Percentiles rank a stretch among this genome's conserved stretches.
These are phyloP conservation scores for Silene noctiflora DNA, from an alignment of 179 eudicot genomes.

Conservation along the genomic window DNA sequence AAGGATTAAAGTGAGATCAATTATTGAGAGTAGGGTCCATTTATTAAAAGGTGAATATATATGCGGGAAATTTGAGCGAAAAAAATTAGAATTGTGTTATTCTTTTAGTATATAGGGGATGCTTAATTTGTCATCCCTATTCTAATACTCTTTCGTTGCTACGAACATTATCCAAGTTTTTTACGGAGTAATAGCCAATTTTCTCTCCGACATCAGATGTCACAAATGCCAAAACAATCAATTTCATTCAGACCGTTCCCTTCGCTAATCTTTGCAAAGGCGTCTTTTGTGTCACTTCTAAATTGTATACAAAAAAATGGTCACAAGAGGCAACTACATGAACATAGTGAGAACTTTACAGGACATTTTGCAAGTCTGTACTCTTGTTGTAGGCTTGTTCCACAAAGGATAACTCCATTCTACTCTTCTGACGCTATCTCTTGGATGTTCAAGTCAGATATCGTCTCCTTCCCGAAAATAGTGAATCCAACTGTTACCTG, in stretches of 20 bases:
- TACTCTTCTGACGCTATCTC: constrained; percentile 43
- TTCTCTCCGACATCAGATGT: no score
- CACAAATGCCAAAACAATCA: neutral
- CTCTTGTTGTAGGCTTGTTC: neutral
- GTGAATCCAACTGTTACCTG: constrained; percentile 89
- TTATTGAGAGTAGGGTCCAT: no score
- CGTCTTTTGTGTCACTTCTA: neutral
- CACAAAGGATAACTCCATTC: constrained; percentile 12
- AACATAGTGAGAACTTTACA: neutral
- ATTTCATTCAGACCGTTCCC: neutral
- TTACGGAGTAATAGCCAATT: no score
- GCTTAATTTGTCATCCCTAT: no score
- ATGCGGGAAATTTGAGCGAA: no score
- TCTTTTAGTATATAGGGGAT: no score
- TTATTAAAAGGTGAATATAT: no score
- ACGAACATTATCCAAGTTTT: no score
- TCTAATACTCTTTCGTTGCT: no score
- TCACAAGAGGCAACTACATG: neutral
- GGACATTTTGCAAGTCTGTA: neutral
- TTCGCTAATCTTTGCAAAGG: neutral
- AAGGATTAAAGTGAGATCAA: no score
- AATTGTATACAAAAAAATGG: neutral
- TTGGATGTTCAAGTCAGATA: constrained; percentile 63
- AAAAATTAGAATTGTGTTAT: no score
- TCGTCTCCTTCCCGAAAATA: constrained; percentile 82